phyloP scores from a whole-genome alignment of 306 rosid genomes.

The Nissolia schottii region DNA sequence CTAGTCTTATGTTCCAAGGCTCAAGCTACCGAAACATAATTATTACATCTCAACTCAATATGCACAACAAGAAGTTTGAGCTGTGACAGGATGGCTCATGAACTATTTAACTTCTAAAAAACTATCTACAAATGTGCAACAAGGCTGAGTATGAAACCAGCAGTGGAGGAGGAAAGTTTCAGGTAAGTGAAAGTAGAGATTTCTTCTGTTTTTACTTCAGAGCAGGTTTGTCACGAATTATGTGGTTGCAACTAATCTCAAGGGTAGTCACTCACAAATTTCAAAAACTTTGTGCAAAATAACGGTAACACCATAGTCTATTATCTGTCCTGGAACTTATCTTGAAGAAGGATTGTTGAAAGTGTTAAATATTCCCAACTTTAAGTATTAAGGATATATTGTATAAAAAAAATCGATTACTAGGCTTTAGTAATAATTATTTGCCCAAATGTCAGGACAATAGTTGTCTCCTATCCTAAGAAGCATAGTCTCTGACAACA shows the following conservation, averaged over 20 bases:
- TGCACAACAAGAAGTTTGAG: neutral
- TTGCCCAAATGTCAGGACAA: neutral
- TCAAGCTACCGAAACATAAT: slow-evolving; percentile 11
- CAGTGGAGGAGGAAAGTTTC: slow-evolving; percentile 1
- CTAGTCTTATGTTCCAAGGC: neutral
- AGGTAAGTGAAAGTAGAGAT: neutral
- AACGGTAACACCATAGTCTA: neutral
- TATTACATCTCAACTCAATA: neutral
- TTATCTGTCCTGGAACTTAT: neutral
- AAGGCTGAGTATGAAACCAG: neutral
- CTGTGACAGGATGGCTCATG: neutral
- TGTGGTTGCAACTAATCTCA: slow-evolving; percentile 10
- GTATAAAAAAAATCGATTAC: neutral
- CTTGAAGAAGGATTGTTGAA: neutral
- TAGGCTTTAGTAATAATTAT: neutral
- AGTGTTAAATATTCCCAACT: neutral
- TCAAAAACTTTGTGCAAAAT: neutral
- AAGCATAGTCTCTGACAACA: slow-evolving; percentile 2
- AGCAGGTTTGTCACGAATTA: neutral
- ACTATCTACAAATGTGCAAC: neutral
- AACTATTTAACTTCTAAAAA: slow-evolving; percentile 3
- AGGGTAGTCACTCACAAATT: neutral
- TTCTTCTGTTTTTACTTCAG: neutral
- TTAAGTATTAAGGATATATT: neutral
- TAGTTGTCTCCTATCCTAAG: neutral